Evolutionary conservation across 768 basidiomycete species (phyloP).

Genomic region (Filobasidium wieringae): DNA sequence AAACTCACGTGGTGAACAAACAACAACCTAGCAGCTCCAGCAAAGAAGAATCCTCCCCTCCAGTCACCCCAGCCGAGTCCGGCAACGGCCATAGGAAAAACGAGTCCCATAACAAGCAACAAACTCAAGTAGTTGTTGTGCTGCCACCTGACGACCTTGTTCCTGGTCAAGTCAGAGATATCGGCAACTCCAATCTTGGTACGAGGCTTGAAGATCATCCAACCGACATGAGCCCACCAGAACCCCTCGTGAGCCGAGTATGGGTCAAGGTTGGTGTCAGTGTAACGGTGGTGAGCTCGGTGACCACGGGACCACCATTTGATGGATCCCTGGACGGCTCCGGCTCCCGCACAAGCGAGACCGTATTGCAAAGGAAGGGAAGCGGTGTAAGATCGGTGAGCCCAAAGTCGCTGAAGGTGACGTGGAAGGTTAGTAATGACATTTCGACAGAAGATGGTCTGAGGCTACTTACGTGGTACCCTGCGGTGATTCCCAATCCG

Average conservation of each 20-base stretch:
- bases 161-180: slow-evolving; percentile 71
- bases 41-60: slow-evolving; percentile 73
- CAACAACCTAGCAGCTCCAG: slow-evolving; percentile 60
- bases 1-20: slow-evolving; percentile 76
- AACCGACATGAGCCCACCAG: slow-evolving; percentile 50
- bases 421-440: not conserved
- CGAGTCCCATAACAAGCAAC: slow-evolving; percentile 57
- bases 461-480: slow-evolving; percentile 55
- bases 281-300: slow-evolving; percentile 93
- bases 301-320: slow-evolving; percentile 99
- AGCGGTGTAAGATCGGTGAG: slow-evolving; percentile 91
- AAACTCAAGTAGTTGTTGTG: slow-evolving; percentile 64
- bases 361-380: slow-evolving; percentile 70
- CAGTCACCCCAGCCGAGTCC: slow-evolving; percentile 78
- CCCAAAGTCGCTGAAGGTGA: slow-evolving; percentile 60
- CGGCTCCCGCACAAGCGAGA: slow-evolving; percentile 72
- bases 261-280: slow-evolving; percentile 91
- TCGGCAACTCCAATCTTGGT: slow-evolving; percentile 82
- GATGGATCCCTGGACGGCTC: slow-evolving; percentile 92
- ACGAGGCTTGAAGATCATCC: slow-evolving; percentile 87
- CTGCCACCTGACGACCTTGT: slow-evolving; percentile 72
- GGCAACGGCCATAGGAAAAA: slow-evolving; percentile 64
- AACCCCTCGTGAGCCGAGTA: slow-evolving; percentile 87
- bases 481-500: slow-evolving; percentile 61
- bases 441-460: not conserved